Conservation (phyloP, 495 filamentous ascomycete genomes). For the Pseudevernia furfuracea region DNA sequence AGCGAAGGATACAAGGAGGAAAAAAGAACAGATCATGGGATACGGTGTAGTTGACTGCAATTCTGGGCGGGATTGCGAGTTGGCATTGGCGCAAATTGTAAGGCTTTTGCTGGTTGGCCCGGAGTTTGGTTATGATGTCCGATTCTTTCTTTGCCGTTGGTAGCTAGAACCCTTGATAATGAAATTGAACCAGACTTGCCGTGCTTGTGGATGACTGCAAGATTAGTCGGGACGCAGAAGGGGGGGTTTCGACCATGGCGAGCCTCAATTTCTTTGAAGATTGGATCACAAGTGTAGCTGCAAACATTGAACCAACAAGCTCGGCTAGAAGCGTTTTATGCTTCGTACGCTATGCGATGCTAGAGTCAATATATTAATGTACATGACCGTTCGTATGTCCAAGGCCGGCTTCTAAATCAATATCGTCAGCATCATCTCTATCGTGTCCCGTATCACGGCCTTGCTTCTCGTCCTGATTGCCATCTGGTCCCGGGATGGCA, state of each 20-base stretch:
- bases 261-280: background rate
- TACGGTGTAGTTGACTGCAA: background rate
- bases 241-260: background rate
- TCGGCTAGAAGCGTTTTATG: background rate
- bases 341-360: constrained; percentile 3
- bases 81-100: background rate
- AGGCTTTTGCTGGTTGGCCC: background rate
- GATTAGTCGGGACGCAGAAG: too few species aligned
- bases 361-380: background rate
- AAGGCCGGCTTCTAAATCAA: constrained; percentile 16
- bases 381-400: constrained; percentile 1
- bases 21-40: background rate
- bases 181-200: background rate
- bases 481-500: background rate
- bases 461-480: background rate
- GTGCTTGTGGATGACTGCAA: background rate
- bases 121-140: background rate
- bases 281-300: background rate
- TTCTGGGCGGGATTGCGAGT: background rate
- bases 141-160: background rate
- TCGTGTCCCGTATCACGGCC: background rate
- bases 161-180: background rate
- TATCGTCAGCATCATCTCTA: constrained; percentile 6
- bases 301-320: background rate
- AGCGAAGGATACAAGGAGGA: background rate